Base-by-base conservation (phyloP, 352 stramenopile species). In the Phytophthora ohioensis region DNA sequence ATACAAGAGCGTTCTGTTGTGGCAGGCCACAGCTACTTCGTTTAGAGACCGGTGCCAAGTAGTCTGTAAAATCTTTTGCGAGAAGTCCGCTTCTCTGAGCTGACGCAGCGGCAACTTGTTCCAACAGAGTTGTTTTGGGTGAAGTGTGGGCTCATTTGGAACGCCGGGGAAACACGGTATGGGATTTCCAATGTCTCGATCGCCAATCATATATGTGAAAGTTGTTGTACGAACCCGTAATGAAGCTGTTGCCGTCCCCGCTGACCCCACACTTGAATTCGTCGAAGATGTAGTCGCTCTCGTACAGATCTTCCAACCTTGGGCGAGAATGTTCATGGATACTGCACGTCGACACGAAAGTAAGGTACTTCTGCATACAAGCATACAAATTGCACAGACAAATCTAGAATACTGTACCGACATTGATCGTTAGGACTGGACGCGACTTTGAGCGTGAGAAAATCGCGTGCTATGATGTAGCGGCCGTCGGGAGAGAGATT, bases 211-310 rank as follows among this genome's bases (percentile, higher is more conserved):
- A 96, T 80, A 98, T 94, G 80, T 97, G 91, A 62, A 98, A 98
- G 86, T 93, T 98, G 65, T 97, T 95, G 88, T 99, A 99, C 54
- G 93, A 97, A 46, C 96, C 96, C 38, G 95, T 98, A 62, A 97
- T 85, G 70, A 98, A 93, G 80, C 93, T 92, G 70, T 97, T 95
- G 52, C 91, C 94, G 69, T 98, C 91, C 21, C 85, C 87, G 62
- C 89, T 97, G 41, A 98, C 84, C 9, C 82, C 87, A 54, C 96
- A 97, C 74, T 99, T 94, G 69, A 99, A 99, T 75, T 99, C 99
- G 87, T 99, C 97, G 68, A 99, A 99, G 62, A 99, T 98, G 69
- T 88, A 97, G 73, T 99, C 97, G 62, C 91, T 98, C 57, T 98
- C 95, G 78, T 98, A 99, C 5, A 99, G 67, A 61, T 99, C 90